Evolutionary conservation across 768 basidiomycete species (phyloP), one percentile per base, ranked within the genome.

Genomic region (Boletus rubropictus): DNA sequence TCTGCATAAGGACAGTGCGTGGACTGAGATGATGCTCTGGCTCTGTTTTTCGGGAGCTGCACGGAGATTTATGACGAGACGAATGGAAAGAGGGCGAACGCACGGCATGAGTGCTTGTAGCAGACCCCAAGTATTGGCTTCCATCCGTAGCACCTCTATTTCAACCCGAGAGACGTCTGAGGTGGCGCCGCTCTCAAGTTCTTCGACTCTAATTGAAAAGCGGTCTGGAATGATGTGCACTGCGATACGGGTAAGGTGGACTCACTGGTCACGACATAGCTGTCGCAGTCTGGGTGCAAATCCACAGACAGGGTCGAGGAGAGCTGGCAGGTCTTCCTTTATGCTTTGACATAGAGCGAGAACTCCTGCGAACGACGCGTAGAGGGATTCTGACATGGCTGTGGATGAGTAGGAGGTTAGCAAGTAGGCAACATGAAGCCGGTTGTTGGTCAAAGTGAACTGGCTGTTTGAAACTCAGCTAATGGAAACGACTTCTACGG

Each of bases 71-170:
- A 25, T 42, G 42, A 37, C 7, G 7, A 8, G 36, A 39, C 5
- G 15, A 35, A 28, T 24, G 15, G 33, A 33, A 37, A 37, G 15
- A 43, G 39, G 27, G 22, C 35, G 22, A 18, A 79, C 84, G 57
- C 61, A 86, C 81, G 86, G 80, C 76, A 84, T 78, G 38, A 93
- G 70, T 3, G 81, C 80, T 60, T 91, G 89, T 2, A 92, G 62
- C 3, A 93, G 72, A 0, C 75, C 77, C 90, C 90, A 94, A 1
- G 90, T 90, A 62, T 85, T 83, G 38, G 80, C 75, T 60, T 93
- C 89, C 62, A 91, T 72, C 9, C 77, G 73, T 44, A 89, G 64
- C 1, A 80, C 69, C 21, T 84, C 82, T 0, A 84, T 54, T 55
- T 86, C 84, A 22, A 79, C 75, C 32, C 59, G 68, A 15, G 73